Percentiles rank a stretch among this genome's conserved stretches.
Conservation (phyloP, 2,329 filamentous ascomycete genomes). For the Neospermospora avenae region DNA sequence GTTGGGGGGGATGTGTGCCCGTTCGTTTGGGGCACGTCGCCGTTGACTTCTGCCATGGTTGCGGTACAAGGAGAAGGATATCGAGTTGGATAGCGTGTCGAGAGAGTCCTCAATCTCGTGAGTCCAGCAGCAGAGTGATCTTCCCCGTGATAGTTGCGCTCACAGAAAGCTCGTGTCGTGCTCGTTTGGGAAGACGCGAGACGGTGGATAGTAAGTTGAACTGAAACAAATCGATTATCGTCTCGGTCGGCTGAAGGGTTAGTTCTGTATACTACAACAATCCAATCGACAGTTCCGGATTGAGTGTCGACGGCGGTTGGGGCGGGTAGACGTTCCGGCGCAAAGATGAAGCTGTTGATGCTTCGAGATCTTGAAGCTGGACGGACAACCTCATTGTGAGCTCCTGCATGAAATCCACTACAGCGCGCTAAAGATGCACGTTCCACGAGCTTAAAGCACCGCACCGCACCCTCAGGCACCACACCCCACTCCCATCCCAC, state of each 20-base stretch:
- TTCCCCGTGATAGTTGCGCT: neutral
- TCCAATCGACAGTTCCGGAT: neutral
- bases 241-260: neutral
- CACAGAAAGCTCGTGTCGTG: neutral
- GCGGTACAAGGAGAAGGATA: neutral
- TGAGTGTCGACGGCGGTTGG: neutral
- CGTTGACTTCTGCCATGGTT: constrained; percentile 34
- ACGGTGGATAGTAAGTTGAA: too few species aligned
- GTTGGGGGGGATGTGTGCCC: constrained; percentile 40
- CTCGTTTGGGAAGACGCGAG: neutral
- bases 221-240: neutral
- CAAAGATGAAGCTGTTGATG: constrained; percentile 5
- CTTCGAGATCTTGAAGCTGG: neutral
- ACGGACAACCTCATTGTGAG: neutral
- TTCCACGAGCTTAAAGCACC: constrained; percentile 21
- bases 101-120: too few species aligned
- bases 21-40: constrained; percentile 48
- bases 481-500: too few species aligned
- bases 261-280: neutral
- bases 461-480: too few species aligned
- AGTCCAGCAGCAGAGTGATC: neutral
- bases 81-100: too few species aligned
- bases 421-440: constrained; percentile 6
- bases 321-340: constrained; percentile 8
- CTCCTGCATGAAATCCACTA: neutral